phyloP scores from a whole-genome alignment of 257 asterid species.

The Solanum corneliomulleri region DNA sequence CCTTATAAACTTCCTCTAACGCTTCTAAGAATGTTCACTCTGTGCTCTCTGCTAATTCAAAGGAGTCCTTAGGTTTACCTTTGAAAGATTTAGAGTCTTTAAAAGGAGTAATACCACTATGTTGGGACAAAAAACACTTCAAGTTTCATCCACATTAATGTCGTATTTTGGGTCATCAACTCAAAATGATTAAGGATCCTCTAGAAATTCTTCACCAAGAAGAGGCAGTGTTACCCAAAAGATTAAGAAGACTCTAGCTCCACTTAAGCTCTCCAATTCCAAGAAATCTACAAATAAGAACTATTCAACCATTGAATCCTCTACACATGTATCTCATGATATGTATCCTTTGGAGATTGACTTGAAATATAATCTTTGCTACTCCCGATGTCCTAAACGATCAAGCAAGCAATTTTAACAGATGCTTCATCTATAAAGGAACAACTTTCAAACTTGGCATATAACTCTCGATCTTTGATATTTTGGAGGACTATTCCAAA shows the following conservation, averaged over 20 bases:
- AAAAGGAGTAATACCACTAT: too few species aligned
- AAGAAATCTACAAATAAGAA: not conserved
- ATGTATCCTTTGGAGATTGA: not conserved
- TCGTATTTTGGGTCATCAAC: too few species aligned
- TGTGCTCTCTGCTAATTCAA: not conserved
- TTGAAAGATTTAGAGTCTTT: too few species aligned
- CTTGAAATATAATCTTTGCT: not conserved
- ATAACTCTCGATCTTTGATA: not conserved
- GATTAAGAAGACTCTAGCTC: too few species aligned
- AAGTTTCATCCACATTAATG: too few species aligned
- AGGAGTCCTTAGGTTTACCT: not conserved
- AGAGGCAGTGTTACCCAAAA: too few species aligned
- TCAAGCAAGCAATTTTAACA: not conserved
- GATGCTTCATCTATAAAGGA: not conserved
- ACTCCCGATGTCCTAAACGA: not conserved
- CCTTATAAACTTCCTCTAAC: not conserved
- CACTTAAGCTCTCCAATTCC: too few species aligned
- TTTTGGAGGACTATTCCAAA: not conserved
- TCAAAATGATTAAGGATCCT: too few species aligned
- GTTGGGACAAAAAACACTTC: too few species aligned
- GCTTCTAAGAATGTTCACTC: too few species aligned
- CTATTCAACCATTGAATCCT: not conserved
- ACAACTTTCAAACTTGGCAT: not conserved
- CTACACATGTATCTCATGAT: not conserved
- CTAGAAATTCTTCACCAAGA: too few species aligned